Evolutionary conservation across 768 basidiomycete species (phyloP), one percentile per base, ranked within the genome.

Genomic region (Tylopilus balloui): DNA sequence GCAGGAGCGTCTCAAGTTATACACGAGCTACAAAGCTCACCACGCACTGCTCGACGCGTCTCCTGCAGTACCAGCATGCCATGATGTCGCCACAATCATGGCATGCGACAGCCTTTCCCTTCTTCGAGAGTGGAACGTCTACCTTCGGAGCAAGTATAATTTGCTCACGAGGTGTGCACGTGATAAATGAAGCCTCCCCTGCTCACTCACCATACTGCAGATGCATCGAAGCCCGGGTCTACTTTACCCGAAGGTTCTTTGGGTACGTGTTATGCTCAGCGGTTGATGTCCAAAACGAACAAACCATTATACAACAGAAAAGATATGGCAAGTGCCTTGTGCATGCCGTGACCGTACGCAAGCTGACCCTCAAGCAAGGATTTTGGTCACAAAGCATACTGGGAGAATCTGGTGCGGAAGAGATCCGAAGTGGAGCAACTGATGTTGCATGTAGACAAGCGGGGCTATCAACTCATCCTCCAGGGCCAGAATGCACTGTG

Each of bases 211-310:
- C 42, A 32, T 34, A 36, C 11, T 31, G 3, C 42, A 73, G 72
- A 28, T 73, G 72, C 37, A 71, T 73, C 39, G 58, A 66, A 39
- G 70, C 70, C 6, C 64, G 72, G 12, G 58, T 63, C 8, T 70
- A 64, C 53, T 72, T 73, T 48, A 66, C 70, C 5, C 68, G 69
- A 49, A 65, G 67, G 9, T 73, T 73, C 53, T 73, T 72, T 35
- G 71, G 70, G 72, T 73, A 49, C 31, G 69, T 60, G 12, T 23
- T 19, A 24, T 14, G 24, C 21, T 2, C 21, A 34, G 31, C 14
- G n/a, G n/a, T 31, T 27, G 17, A 24, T 10, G 20, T 12, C 4
- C 43, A 10, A 42, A 34, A n/a, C 17, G n/a, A 47, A 32, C 2
- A 17, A 36, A 38, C 6, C 1, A 13, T 19, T 27, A 25, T 27